A percentile compares a stretch with the other conserved stretches of the same genome.
Conservation (phyloP, 331 rosid genomes). For the Cydonia oblonga region DNA sequence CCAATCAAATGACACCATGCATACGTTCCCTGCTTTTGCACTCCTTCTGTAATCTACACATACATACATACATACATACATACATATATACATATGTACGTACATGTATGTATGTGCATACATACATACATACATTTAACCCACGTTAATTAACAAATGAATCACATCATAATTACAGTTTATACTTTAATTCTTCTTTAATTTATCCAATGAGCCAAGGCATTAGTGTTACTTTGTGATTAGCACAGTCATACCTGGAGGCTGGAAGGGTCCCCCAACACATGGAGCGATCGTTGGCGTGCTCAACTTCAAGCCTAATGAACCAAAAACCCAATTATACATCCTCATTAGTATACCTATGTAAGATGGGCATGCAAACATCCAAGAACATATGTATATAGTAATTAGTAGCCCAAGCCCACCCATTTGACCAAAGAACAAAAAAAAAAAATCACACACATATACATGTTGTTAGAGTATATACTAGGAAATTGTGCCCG, state of each 20-base stretch:
- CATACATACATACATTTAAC: no score
- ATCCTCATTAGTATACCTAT: constrained; percentile 84
- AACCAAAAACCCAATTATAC: constrained; percentile 83
- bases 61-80: background rate
- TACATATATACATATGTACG: background rate
- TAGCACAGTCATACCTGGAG: no score
- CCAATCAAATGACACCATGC: constrained; percentile 94
- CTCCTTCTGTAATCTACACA: constrained; percentile 68
- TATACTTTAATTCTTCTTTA: no score
- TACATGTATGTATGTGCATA: no score
- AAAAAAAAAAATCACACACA: no score
- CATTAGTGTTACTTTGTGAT: no score
- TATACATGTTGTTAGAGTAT: no score
- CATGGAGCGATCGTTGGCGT: constrained; percentile 69
- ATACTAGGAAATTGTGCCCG: no score
- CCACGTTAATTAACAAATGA: no score
- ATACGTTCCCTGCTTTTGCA: constrained; percentile 53
- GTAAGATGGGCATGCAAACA: constrained; percentile 55
- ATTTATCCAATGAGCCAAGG: no score
- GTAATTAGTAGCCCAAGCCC: background rate
- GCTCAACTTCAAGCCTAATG: constrained; percentile 75
- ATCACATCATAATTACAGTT: no score
- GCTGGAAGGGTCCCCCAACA: constrained; percentile 79
- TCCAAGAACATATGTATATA: background rate
- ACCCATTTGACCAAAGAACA: background rate